These are phyloP conservation scores for Mollisiaceae sp. DNA, from an alignment of 2,329 filamentous ascomycete species.

Conservation along the genomic window DNA sequence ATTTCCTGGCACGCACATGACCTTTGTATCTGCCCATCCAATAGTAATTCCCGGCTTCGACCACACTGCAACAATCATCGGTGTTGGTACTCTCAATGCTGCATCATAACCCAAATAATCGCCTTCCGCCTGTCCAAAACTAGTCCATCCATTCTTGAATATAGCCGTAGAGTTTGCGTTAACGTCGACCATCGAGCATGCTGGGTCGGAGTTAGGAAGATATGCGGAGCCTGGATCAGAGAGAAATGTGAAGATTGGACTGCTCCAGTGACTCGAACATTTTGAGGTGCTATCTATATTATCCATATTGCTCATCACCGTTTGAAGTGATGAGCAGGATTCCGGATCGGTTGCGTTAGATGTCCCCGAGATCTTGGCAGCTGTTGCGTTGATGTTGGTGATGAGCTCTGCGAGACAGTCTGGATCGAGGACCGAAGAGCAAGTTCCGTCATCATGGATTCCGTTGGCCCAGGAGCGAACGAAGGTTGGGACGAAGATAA, in stretches of 20 bases:
- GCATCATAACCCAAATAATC: conserved; percentile 6
- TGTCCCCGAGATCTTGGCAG: neutral
- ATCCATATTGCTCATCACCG: conserved; percentile 6
- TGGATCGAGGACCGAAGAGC: conserved; percentile 3
- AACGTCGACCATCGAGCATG: neutral
- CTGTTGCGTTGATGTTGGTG: neutral
- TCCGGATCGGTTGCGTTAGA: neutral
- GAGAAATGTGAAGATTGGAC: neutral
- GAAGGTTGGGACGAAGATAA: neutral
- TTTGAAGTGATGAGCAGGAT: neutral
- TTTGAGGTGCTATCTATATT: neutral
- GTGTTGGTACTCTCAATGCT: neutral
- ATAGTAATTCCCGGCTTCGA: neutral
- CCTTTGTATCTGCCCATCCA: conserved; percentile 2
- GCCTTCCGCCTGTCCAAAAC: neutral
- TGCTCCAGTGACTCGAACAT: conserved; percentile 9
- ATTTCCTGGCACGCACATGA: conserved; percentile 10
- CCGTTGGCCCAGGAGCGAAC: neutral
- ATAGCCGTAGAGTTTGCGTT: conserved; percentile 4
- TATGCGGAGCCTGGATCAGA: neutral
- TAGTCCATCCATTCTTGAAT: conserved; percentile 1
- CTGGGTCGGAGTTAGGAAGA: neutral
- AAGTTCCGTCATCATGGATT: conserved; percentile 10
- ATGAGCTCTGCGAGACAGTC: conserved; percentile 1
- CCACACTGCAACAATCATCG: conserved; percentile 8